These are phyloP conservation scores for Solanum gandarillasii DNA, from an alignment of 257 asterid species.

Conservation along the genomic window DNA sequence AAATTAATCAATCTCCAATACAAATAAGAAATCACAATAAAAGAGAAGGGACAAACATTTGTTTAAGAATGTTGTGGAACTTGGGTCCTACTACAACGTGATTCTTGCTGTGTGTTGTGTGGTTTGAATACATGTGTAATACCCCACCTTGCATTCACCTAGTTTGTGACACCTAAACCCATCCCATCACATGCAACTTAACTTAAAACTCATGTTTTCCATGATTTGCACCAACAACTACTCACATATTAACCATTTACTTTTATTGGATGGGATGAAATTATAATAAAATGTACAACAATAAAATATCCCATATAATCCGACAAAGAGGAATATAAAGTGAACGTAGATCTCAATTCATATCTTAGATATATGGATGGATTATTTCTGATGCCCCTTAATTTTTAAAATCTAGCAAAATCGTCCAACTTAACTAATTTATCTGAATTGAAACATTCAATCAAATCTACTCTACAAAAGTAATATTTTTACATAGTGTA, in stretches of 20 bases:
- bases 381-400: neutral
- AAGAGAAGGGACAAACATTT: neutral
- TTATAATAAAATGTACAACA: too few relatives aligned
- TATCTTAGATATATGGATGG: too few relatives aligned
- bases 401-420: too few relatives aligned
- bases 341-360: too few relatives aligned
- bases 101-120: neutral
- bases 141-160: neutral
- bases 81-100: neutral
- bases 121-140: neutral
- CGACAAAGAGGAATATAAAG: neutral
- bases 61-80: neutral
- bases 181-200: neutral
- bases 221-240: neutral
- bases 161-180: neutral
- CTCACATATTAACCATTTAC: neutral
- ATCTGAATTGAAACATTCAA: neutral
- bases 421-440: too few relatives aligned
- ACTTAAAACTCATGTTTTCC: neutral
- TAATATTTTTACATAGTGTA: neutral
- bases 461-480: too few relatives aligned
- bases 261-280: neutral
- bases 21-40: neutral
- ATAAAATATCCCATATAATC: too few relatives aligned
- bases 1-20: accelerated